Percentiles rank a stretch among this genome's conserved stretches.
These are phyloP conservation scores for Hibiscus tridactylites DNA, from an alignment of 345 rosid genomes.

Conservation along the genomic window DNA sequence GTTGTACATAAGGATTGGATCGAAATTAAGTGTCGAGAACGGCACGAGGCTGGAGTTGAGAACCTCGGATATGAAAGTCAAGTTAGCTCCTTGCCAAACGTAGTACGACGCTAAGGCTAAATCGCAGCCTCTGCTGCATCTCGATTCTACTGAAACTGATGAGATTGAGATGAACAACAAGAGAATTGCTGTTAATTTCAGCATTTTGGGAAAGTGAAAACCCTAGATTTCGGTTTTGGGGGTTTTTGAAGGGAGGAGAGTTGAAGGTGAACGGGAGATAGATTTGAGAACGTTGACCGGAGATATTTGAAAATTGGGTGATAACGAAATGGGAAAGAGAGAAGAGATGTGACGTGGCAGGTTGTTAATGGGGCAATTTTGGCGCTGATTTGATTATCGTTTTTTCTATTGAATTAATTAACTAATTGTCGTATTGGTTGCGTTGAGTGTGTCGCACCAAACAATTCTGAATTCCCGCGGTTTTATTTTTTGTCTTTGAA, in stretches of 20 bases:
- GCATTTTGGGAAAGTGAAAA: constrained; percentile 13
- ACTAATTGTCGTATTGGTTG: neutral
- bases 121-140: constrained; percentile 35
- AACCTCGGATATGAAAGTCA: constrained; percentile 35
- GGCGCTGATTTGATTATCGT: neutral
- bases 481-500: neutral
- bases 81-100: constrained; percentile 26
- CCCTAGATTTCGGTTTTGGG: neutral
- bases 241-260: neutral
- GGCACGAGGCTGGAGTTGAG: constrained; percentile 20
- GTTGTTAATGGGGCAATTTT: neutral
- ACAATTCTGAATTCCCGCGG: neutral
- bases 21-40: neutral
- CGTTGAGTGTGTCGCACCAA: neutral
- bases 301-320: neutral
- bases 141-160: constrained; percentile 25
- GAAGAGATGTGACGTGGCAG: neutral
- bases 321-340: neutral
- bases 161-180: constrained; percentile 12
- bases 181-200: neutral
- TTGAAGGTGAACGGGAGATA: neutral
- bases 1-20: constrained; percentile 24
- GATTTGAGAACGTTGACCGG: constrained; percentile 11
- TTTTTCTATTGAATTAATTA: neutral
- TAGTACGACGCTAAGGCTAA: constrained; percentile 61